These are phyloP conservation scores for Neofusicoccum laricinum DNA, from an alignment of 2,329 filamentous ascomycete genomes.

Conservation along the genomic window DNA sequence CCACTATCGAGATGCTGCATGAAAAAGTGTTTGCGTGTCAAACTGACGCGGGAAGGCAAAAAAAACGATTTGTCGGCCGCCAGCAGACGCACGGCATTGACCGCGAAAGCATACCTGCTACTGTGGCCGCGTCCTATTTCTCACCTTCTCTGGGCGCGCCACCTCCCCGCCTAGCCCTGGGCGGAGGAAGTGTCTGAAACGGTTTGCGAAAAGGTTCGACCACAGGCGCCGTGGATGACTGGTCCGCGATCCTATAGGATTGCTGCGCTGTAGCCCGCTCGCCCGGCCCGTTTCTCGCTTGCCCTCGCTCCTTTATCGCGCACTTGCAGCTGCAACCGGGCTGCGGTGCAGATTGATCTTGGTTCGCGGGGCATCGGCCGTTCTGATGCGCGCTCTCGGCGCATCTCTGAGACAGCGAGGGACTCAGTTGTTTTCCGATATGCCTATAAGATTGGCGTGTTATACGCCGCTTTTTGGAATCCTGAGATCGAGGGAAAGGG, in stretches of 20 bases:
- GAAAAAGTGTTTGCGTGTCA: not conserved
- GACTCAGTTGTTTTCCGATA: not conserved
- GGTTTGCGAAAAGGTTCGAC: not conserved
- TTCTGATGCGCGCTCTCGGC: not conserved
- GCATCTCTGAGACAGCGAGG: constrained; percentile 6
- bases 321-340: not conserved
- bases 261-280: not conserved
- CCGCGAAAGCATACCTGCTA: not conserved
- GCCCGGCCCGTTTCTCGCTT: not conserved
- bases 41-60: not conserved
- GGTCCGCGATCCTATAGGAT: not conserved
- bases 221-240: not conserved
- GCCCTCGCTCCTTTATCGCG: not conserved
- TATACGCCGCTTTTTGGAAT: not conserved
- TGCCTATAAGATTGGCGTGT: not conserved
- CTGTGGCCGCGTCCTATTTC: not conserved
- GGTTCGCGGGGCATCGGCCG: constrained; percentile 3
- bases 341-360: not conserved
- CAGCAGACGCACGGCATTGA: not conserved
- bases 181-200: not conserved
- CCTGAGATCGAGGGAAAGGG: not conserved
- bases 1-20: not conserved
- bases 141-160: no score
- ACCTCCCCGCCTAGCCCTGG: no score
- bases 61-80: not conserved